Evolutionary conservation across 805 yeast genomes (phyloP), one percentile per base, ranked within the genome.

Genomic region (Suhomyces kilbournensis): DNA sequence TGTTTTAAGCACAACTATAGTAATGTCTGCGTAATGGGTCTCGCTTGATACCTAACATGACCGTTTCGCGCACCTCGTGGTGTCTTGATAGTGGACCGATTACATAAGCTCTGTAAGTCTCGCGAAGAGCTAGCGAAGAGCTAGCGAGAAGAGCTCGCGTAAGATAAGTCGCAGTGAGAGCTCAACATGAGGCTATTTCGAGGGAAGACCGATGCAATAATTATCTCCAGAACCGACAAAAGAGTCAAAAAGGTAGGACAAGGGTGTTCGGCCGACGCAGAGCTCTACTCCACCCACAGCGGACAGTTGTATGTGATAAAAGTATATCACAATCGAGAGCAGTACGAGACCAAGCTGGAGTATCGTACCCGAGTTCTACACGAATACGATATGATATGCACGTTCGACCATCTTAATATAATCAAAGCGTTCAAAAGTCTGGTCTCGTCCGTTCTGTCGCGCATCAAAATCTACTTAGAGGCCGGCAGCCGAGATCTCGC

Each of bases 291-390:
- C 19, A 40, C 47, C 19, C 28, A 22, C 17, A 39, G 26, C 17
- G 19, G 20, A 15, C 45, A 42, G 17, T 39, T 42, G 25, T 70
- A 65, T 51, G 87, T 83, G 0, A 68, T 82, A 3, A 83, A 83
- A 60, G 65, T 67, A 1, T 80, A 78, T 62, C 68, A 67, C 32
- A 53, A 64, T 2, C 67, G 62, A 48, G 84, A 80, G 50, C 50
- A 53, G 5, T 58, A 69, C 51, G 82, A 80, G 56, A 53, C 72
- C 2, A 66, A 65, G 34, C 40, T 55, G n/a, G 82, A 77, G 47
- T 78, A 75, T 55, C 57, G 60, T 10, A 56, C 49, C 1, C 57
- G 81, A n/a, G 72, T 75, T 0, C 52, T 60, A 7, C 67, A 64
- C 48, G 84, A 80, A 55, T 74, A 64, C 48, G 39, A 52, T 1